phyloP scores from a whole-genome alignment of 1,139 yeast species.

The Taphrina pruni region DNA sequence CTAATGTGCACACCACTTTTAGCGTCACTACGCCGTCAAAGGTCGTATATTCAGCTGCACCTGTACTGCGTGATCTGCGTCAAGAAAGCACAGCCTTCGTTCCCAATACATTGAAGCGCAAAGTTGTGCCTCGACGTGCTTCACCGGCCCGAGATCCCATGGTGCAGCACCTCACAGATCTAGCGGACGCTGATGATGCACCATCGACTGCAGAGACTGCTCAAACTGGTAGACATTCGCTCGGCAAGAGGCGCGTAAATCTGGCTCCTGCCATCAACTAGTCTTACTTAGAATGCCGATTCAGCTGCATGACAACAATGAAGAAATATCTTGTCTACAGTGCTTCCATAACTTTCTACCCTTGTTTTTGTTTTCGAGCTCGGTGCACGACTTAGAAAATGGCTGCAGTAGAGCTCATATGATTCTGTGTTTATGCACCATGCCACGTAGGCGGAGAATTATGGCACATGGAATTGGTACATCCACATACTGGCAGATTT shows the following conservation, averaged over 20 bases:
- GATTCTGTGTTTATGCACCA: too few relatives aligned
- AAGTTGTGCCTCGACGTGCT: background rate
- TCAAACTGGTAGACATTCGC: too few relatives aligned
- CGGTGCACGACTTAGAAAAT: too few relatives aligned
- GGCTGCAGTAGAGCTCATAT: too few relatives aligned
- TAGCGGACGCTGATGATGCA: background rate
- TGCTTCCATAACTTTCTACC: too few relatives aligned
- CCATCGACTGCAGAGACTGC: background rate
- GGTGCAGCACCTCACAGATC: background rate
- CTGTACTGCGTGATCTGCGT: slow-evolving; percentile 39
- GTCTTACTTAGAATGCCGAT: background rate
- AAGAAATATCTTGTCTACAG: too few relatives aligned
- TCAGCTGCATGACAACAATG: background rate
- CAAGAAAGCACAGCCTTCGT: slow-evolving; percentile 40
- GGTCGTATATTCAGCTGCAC: slow-evolving; percentile 40
- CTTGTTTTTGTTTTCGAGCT: too few relatives aligned
- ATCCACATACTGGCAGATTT: too few relatives aligned
- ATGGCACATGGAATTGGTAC: too few relatives aligned
- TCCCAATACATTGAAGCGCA: slow-evolving; percentile 28
- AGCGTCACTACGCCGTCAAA: background rate
- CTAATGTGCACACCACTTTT: too few relatives aligned
- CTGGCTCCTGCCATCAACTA: background rate
- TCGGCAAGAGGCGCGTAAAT: background rate
- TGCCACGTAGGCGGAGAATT: too few relatives aligned
- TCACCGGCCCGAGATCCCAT: background rate